phyloP scores from a whole-genome alignment of 768 basidiomycete species.

The Chalciporus piperatus region DNA sequence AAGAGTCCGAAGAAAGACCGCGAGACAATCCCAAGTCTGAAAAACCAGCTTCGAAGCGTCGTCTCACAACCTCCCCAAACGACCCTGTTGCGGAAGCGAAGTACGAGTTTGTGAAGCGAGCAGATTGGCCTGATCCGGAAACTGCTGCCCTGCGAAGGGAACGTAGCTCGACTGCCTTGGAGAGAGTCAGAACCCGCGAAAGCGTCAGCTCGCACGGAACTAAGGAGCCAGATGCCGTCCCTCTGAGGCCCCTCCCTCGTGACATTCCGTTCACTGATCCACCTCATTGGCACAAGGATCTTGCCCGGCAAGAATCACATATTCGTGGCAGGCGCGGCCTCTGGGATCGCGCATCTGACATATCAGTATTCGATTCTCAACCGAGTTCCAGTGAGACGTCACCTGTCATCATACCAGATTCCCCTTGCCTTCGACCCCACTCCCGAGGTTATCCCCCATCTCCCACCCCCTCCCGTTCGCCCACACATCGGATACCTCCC shows the following conservation, averaged over 20 bases:
- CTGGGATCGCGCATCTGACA: conserved; percentile 50
- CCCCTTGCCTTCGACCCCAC: conserved; percentile 40
- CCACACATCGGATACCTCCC: conserved; percentile 35
- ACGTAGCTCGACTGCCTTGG: conserved; percentile 59
- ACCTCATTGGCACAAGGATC: conserved; percentile 57
- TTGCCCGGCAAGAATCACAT: conserved; percentile 37
- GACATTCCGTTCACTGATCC: conserved; percentile 48
- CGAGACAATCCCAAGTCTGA: conserved; percentile 25
- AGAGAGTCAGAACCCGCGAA: conserved; percentile 56
- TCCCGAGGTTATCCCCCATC: conserved; percentile 54
- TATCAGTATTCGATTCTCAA: conserved; percentile 32
- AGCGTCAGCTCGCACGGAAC: conserved; percentile 22
- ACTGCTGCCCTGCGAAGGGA: conserved; percentile 66
- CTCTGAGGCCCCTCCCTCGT: conserved; percentile 36
- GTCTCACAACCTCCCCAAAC: conserved; percentile 36
- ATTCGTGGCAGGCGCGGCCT: conserved; percentile 54
- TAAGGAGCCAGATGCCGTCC: conserved; percentile 23
- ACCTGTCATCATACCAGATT: conserved; percentile 32
- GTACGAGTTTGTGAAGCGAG: conserved; percentile 80
- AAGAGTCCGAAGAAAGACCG: conserved; percentile 54
- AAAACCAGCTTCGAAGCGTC: conserved; percentile 28
- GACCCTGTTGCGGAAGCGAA: conserved; percentile 62
- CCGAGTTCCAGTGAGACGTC: conserved; percentile 26
- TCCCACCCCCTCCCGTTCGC: conserved; percentile 47
- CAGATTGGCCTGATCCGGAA: conserved; percentile 84